Evolutionary conservation across 192 early-diverging fungal species (phyloP), one percentile per base, ranked within the genome.

Genomic region (Rhizoclosmatium sp.): DNA sequence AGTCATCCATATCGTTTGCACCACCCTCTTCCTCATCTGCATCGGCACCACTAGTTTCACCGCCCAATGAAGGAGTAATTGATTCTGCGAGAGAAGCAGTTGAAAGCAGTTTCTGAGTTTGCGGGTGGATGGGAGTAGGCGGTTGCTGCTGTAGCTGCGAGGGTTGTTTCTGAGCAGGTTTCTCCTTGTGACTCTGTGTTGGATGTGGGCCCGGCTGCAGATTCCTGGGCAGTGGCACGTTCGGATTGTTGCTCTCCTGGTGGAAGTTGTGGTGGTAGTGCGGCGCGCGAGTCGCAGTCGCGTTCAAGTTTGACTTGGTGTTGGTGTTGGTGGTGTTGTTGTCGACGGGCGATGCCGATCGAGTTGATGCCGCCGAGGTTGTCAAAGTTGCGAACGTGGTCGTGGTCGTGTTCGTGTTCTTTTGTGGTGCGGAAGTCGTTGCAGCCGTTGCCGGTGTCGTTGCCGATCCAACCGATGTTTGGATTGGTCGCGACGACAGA

Each of bases 1-100:
- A 39, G 40, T 69, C 68, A 39, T 69, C 68, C 68, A 69, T 69
- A 39, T 69, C 68, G 14, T 47, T 69, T 0, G 42, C 68, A 45
- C 16, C 68, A 19, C 68, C 68, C 2, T 69, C 68, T 47, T 69
- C 68, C 46, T 69, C 68, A 69, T 69, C 68, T n/a, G 68, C 68
- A 21, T 69, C 68, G 16, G n/a, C 68, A 4, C 68, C 68, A 1
- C 42, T 47, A 47, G 68, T 69, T 39, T 69, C 68, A 47, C 68
- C 68, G 31, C 64, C 64, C 31, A 31, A 31, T 31, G 31, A 31
- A 31, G 16, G 39, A 40, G 16, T 2, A 40, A 40, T 31, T n/a
- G n/a, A 39, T 65, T n/a, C 31, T 31, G 31, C 31, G 31, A 31
- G 31, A 31, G 31, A 31, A 31, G 31, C 31, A 0, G 31, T 31